phyloP scores from a whole-genome alignment of 139 green algal species.

The Coccomyxa sp. region DNA sequence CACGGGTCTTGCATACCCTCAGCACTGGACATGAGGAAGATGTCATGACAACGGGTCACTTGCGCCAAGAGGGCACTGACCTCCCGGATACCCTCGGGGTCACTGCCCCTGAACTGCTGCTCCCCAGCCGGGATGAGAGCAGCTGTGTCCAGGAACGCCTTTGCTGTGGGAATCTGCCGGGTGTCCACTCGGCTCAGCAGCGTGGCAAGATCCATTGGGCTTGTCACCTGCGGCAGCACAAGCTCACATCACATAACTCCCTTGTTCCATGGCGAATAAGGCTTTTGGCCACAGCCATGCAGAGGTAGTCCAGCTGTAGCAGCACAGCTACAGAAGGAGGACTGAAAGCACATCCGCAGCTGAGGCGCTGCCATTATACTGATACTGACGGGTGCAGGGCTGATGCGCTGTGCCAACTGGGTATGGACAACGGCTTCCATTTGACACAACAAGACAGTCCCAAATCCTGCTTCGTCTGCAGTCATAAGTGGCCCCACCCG shows the following conservation, averaged over 20 bases:
- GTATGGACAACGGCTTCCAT: too few species aligned
- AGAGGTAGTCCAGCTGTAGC: not conserved
- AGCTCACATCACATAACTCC: not conserved
- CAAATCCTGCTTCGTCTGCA: not conserved
- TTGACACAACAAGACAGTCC: not conserved
- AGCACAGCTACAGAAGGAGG: not conserved
- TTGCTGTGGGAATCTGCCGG: slow-evolving; percentile 47
- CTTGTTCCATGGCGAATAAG: not conserved
- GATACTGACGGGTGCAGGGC: too few species aligned
- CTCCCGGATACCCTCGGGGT: slow-evolving; percentile 8
- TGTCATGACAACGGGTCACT: not conserved
- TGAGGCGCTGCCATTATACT: too few species aligned
- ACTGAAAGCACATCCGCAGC: not conserved
- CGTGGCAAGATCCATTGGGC: slow-evolving; percentile 73
- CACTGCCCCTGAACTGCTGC: slow-evolving; percentile 25
- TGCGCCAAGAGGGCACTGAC: not conserved
- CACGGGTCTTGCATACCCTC: not conserved
- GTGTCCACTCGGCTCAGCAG: slow-evolving; percentile 63
- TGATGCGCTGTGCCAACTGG: too few species aligned
- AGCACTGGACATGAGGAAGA: not conserved
- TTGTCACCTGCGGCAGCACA: slow-evolving; percentile 10
- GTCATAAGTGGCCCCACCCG: slow-evolving; percentile 11
- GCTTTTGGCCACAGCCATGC: not conserved
- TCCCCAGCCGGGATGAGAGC: slow-evolving; percentile 39
- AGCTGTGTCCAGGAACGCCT: slow-evolving; percentile 61